Evolutionary conservation across 345 rosid species (phyloP).

Genomic region (Physaria fendleri): DNA sequence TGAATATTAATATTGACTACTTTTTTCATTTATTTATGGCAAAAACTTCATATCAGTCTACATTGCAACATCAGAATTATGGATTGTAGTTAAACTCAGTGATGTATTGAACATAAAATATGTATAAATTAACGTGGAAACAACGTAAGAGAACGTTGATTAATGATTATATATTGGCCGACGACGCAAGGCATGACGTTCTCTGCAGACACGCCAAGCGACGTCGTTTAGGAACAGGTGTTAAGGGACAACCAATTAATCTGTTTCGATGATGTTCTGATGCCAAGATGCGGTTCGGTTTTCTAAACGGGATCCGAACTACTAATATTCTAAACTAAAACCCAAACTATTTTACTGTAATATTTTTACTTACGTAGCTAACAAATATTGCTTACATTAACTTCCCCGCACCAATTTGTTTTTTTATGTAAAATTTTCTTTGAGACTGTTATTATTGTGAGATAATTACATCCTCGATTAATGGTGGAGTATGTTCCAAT

Average conservation of each 20-base stretch:
- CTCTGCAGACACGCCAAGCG: constrained; percentile 2
- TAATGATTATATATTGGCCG: neutral
- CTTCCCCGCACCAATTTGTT: neutral
- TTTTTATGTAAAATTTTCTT: too few species aligned
- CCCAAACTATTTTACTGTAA: neutral
- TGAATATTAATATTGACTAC: too few species aligned
- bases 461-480: neutral
- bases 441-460: neutral
- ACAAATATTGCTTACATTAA: neutral
- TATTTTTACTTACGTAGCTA: too few species aligned
- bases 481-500: neutral
- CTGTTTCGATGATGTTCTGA: constrained; percentile 9
- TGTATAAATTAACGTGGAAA: neutral
- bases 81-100: neutral
- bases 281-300: constrained; percentile 26
- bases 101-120: neutral
- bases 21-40: neutral
- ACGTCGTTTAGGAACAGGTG: neutral
- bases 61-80: neutral
- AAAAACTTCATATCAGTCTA: neutral
- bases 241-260: constrained; percentile 1
- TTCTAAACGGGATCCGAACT: constrained; percentile 19
- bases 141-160: neutral
- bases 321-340: neutral
- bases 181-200: constrained; percentile 27